Evolutionary conservation across 1,284 basidiomycete genomes (phyloP).

Genomic region (Puccinia polysora): DNA sequence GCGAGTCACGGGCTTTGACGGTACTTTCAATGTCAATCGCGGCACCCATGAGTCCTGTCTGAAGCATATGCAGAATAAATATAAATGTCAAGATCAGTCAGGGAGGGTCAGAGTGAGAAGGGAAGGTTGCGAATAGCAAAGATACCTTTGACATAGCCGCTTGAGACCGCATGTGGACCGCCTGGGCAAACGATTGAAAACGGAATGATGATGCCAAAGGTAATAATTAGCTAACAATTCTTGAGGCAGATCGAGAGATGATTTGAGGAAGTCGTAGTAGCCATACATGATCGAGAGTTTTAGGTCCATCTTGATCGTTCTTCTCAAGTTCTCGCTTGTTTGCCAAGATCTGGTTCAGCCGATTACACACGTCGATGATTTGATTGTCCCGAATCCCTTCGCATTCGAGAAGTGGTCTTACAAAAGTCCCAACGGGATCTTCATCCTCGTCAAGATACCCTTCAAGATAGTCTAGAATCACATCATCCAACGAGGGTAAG

Average conservation of each 20-base stretch:
- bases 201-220: not conserved
- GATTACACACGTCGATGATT: conserved; percentile 76
- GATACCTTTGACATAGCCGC: conserved; percentile 53
- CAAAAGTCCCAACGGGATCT: conserved; percentile 54
- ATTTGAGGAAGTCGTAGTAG: conserved; percentile 29
- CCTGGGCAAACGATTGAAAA: conserved; percentile 54
- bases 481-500: conserved; percentile 84
- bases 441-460: conserved; percentile 90
- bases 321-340: conserved; percentile 54
- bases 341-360: conserved; percentile 72
- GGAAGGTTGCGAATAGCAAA: conserved; percentile 59
- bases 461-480: conserved; percentile 85
- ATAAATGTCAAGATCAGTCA: not conserved
- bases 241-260: not conserved
- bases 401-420: conserved; percentile 30
- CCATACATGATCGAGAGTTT: conserved; percentile 53
- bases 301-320: conserved; percentile 49
- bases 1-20: conserved; percentile 66
- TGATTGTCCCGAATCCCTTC: conserved; percentile 50
- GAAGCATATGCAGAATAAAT: conserved; percentile 51
- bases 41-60: conserved; percentile 69
- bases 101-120: conserved; percentile 56
- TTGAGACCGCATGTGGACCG: conserved; percentile 85
- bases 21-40: conserved; percentile 89
- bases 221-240: not conserved